Conservation (phyloP, 306 rosid species). For the Lithocarpus polystachyus region DNA sequence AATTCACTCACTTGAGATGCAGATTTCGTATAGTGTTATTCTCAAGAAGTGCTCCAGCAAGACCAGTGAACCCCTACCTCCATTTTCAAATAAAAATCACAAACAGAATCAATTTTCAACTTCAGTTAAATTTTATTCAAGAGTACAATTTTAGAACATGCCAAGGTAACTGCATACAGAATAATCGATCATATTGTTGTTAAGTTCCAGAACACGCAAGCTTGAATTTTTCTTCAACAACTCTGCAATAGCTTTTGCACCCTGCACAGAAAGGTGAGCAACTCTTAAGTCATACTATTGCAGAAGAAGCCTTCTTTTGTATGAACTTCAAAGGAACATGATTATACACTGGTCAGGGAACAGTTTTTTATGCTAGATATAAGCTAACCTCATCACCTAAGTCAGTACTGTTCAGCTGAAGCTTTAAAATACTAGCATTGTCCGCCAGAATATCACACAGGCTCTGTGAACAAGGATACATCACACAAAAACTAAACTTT, state of each 20-base stretch:
- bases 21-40: slow-evolving; percentile 66
- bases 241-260: slow-evolving; percentile 88
- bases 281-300: slow-evolving; percentile 22
- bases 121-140: slow-evolving; percentile 2
- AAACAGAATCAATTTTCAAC: slow-evolving; percentile 24
- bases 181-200: slow-evolving; percentile 91
- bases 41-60: slow-evolving; percentile 92
- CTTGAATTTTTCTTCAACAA: slow-evolving; percentile 82
- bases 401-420: slow-evolving; percentile 87
- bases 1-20: slow-evolving; percentile 73
- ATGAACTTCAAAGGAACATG: slow-evolving; percentile 1
- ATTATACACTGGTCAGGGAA: not conserved
- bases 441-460: slow-evolving; percentile 67
- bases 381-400: slow-evolving; percentile 92
- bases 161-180: slow-evolving; percentile 59
- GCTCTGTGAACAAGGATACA: slow-evolving; percentile 55
- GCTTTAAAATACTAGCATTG: slow-evolving; percentile 78
- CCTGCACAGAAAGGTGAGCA: slow-evolving; percentile 46
- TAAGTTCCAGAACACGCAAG: slow-evolving; percentile 78
- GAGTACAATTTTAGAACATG: slow-evolving; percentile 16
- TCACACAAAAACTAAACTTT: slow-evolving; percentile 18
- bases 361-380: slow-evolving; percentile 9
- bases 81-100: slow-evolving; percentile 40
- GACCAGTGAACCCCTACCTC: slow-evolving; percentile 94
- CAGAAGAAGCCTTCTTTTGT: slow-evolving; percentile 2